These are phyloP conservation scores for Podaxis pistillaris DNA, from an alignment of 768 basidiomycete genomes.

Conservation along the genomic window DNA sequence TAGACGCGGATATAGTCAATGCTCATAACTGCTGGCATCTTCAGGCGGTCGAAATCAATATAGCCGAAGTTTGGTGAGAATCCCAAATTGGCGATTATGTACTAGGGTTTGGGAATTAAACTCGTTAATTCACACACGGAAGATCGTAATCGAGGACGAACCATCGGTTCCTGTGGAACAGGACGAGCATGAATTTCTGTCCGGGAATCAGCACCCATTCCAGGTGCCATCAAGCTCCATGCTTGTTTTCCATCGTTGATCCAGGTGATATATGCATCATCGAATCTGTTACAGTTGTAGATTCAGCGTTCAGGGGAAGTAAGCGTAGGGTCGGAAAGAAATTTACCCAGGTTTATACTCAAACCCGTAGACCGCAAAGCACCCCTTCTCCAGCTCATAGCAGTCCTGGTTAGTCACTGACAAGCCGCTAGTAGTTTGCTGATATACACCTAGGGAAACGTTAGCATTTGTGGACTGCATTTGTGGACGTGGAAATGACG, in stretches of 20 bases:
- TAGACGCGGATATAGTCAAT: constrained; percentile 86
- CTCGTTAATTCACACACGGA: constrained; percentile 14
- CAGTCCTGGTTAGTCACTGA: constrained; percentile 62
- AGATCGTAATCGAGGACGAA: constrained; percentile 32
- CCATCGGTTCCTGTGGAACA: constrained; percentile 73
- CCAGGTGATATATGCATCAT: constrained; percentile 69
- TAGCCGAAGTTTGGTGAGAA: constrained; percentile 67
- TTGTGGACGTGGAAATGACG: constrained; percentile 32
- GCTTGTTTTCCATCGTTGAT: constrained; percentile 57
- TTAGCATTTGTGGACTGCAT: constrained; percentile 29
- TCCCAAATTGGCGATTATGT: constrained; percentile 70
- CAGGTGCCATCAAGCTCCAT: constrained; percentile 66
- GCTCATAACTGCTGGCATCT: constrained; percentile 59
- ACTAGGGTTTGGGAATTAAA: constrained; percentile 32
- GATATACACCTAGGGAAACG: constrained; percentile 44
- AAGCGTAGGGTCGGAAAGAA: not conserved
- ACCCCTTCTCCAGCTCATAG: constrained; percentile 46
- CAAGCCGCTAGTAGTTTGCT: constrained; percentile 74
- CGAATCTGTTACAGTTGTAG: constrained; percentile 20
- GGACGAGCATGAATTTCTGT: constrained; percentile 57
- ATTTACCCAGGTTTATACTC: constrained; percentile 52
- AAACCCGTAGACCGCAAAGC: constrained; percentile 40
- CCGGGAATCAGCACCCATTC: constrained; percentile 47
- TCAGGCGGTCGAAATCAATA: constrained; percentile 56
- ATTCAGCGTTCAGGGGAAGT: not conserved